These are phyloP conservation scores for Hura crepitans DNA, from an alignment of 441 rosid genomes.

Conservation along the genomic window DNA sequence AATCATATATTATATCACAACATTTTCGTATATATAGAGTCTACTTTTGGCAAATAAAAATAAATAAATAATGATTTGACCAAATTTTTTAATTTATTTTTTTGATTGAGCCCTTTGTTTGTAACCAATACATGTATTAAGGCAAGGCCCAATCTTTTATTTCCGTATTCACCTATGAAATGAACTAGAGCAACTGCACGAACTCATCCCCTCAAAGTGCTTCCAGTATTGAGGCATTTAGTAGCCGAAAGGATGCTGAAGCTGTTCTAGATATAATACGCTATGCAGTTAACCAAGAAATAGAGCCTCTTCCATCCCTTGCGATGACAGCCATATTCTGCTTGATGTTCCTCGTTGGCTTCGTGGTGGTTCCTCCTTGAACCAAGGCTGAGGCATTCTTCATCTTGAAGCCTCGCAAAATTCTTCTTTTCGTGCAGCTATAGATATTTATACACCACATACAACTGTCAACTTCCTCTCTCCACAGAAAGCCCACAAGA, in stretches of 20 bases:
- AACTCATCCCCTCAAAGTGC: slow-evolving; percentile 13
- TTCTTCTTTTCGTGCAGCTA: background rate
- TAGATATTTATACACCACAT: background rate
- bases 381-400: background rate
- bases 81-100: no score
- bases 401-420: background rate
- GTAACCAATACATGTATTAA: no score
- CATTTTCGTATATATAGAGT: no score
- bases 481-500: slow-evolving; percentile 2
- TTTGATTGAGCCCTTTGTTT: no score
- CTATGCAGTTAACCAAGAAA: slow-evolving; percentile 11
- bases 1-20: no score
- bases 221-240: background rate
- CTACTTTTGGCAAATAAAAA: no score
- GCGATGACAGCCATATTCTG: background rate
- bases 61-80: no score
- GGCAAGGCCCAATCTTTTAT: no score
- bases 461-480: background rate
- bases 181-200: background rate
- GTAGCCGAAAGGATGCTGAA: background rate
- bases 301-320: slow-evolving; percentile 13
- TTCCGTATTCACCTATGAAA: background rate
- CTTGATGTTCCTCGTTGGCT: background rate
- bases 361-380: background rate
- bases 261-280: background rate